Conservation (phyloP, 1,284 basidiomycete species). For the Ustilago esculenta region DNA sequence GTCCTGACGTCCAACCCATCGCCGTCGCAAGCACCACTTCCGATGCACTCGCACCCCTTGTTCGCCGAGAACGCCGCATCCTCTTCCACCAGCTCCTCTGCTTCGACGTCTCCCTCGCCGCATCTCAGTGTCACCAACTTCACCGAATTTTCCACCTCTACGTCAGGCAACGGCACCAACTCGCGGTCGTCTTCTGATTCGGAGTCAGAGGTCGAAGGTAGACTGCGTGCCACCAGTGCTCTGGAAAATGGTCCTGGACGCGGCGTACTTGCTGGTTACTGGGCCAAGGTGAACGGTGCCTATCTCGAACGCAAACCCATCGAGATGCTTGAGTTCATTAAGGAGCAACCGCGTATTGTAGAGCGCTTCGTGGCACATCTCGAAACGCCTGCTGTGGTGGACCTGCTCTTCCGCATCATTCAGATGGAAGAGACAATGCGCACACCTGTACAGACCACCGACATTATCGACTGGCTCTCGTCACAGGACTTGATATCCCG, state of each 20-base stretch:
- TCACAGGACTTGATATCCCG: slow-evolving; percentile 83
- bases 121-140: slow-evolving; percentile 45
- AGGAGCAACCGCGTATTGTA: slow-evolving; percentile 81
- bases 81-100: slow-evolving; percentile 20
- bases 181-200: slow-evolving; percentile 33
- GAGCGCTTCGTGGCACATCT: slow-evolving; percentile 86
- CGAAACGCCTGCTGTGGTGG: slow-evolving; percentile 88
- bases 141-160: slow-evolving; percentile 21
- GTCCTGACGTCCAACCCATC: slow-evolving; percentile 78
- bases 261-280: slow-evolving; percentile 70
- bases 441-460: slow-evolving; percentile 71
- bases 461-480: slow-evolving; percentile 90
- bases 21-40: slow-evolving; percentile 56
- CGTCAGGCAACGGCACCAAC: slow-evolving; percentile 18
- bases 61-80: slow-evolving; percentile 46
- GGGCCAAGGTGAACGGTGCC: slow-evolving; percentile 85
- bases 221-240: slow-evolving; percentile 41
- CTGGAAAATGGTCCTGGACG: slow-evolving; percentile 69
- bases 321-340: slow-evolving; percentile 94
- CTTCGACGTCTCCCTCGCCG: slow-evolving; percentile 35
- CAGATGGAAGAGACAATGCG: slow-evolving; percentile 87
- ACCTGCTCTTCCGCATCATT: slow-evolving; percentile 89
- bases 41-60: slow-evolving; percentile 63
- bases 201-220: slow-evolving; percentile 21
- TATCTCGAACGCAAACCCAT: slow-evolving; percentile 87